A percentile compares a stretch with the other conserved stretches of the same genome.
These are phyloP conservation scores for Guadua angustifolia DNA, from an alignment of 176 grass and related monocot species.

Conservation along the genomic window DNA sequence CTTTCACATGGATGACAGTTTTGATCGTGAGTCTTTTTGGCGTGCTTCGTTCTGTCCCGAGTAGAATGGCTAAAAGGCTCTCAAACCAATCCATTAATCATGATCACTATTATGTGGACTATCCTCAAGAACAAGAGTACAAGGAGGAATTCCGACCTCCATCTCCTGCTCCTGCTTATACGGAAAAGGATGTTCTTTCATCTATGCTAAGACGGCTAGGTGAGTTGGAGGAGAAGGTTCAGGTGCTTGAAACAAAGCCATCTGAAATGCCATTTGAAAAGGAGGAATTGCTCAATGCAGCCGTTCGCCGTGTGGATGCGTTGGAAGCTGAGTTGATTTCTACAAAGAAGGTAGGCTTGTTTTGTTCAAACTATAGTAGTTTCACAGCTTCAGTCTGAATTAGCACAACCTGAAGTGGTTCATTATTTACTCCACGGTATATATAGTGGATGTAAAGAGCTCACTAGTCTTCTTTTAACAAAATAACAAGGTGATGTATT, in stretches of 20 bases:
- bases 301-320: slow-evolving; percentile 82
- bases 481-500: neutral
- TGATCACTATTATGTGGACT: slow-evolving; percentile 50
- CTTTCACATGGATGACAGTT: slow-evolving; percentile 68
- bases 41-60: slow-evolving; percentile 57
- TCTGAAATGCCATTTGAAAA: slow-evolving; percentile 93
- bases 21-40: slow-evolving; percentile 72
- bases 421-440: neutral
- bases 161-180: slow-evolving; percentile 82
- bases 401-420: neutral
- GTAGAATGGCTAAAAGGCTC: slow-evolving; percentile 67
- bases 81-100: slow-evolving; percentile 52
- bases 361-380: neutral
- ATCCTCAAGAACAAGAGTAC: slow-evolving; percentile 58
- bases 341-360: slow-evolving; percentile 80
- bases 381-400: neutral
- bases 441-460: neutral
- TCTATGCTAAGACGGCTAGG: slow-evolving; percentile 66
- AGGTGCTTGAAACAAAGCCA: slow-evolving; percentile 78
- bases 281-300: slow-evolving; percentile 88
- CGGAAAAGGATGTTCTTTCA: slow-evolving; percentile 72
- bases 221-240: slow-evolving; percentile 88
- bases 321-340: slow-evolving; percentile 97
- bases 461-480: neutral
- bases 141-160: slow-evolving; percentile 91